Base-by-base conservation (phyloP, 2,329 filamentous ascomycete species). In the Thielaviopsis euricoi region DNA sequence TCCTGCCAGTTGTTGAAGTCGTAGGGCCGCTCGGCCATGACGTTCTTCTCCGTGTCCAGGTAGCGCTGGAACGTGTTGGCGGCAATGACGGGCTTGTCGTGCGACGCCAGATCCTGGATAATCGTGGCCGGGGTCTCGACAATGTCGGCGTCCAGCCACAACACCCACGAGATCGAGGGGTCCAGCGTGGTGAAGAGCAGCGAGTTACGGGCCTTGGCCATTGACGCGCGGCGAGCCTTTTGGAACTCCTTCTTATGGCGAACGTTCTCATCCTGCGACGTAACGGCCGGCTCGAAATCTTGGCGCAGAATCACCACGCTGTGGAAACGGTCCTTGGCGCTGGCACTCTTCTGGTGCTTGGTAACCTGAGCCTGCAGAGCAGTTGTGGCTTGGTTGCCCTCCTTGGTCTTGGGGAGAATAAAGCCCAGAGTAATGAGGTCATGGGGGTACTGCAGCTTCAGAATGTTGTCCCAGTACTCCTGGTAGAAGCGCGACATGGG, bases 1-100 rank as follows among this genome's bases (percentile, higher is more conserved):
- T 98, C 93, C 66, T 91, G 83, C 93, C 93, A 98, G 68, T 87
- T 95, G 74, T 98, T 98, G 77, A 85, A 97, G 72, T 98, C 93
- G 69, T 98, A 98, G 0, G 90, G 83, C 4, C 93, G 82, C 66
- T 91, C 82, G 50, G 83, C 81, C 74, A 81, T 80, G 62, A 81
- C 76, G 66, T 85, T 84, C 55, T 79, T 83, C 15, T 85, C 78
- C 0, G 74, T 65, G 62, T 96, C 85, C 52, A 79, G 79, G 72
- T 81, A 97, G 62, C 86, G 78, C 73, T 98, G 93, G 76, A 86
- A 96, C 75, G 91, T 97, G 69, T 98, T 98, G 55, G 93, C 89
- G 0, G 90, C 89, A 58, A 97, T 86, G 62, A 98, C 81, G n/a
- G 89, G 80, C 71, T 93, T 89, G 71, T 97, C 81, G 70, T 94